These are phyloP conservation scores for Colletotrichum lindemuthianum DNA, from an alignment of 2,329 filamentous ascomycete genomes.

Conservation along the genomic window DNA sequence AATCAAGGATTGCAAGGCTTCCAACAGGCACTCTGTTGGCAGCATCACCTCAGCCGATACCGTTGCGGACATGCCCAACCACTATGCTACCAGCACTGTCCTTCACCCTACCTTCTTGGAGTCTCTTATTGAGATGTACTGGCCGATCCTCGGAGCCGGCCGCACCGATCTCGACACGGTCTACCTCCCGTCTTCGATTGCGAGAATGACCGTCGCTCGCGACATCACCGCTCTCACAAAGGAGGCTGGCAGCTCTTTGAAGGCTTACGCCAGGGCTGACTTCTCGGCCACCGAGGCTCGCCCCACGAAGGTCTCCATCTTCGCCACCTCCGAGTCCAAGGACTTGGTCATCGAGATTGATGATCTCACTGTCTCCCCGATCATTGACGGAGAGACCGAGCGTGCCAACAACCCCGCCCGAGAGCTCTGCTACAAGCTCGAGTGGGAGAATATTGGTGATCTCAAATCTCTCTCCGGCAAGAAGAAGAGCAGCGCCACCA, in stretches of 20 bases:
- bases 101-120: conserved; percentile 39
- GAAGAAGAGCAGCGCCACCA: conserved; percentile 22
- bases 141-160: conserved; percentile 46
- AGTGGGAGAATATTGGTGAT: conserved; percentile 38
- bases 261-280: conserved; percentile 36
- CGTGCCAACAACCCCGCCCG: conserved; percentile 29
- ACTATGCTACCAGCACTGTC: conserved; percentile 37
- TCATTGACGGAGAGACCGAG: conserved; percentile 37
- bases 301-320: conserved; percentile 37
- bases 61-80: conserved; percentile 38
- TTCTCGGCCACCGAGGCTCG: conserved; percentile 32
- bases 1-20: conserved; percentile 55
- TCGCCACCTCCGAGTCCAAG: conserved; percentile 35
- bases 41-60: conserved; percentile 30
- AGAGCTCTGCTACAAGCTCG: conserved; percentile 41
- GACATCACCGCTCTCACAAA: conserved; percentile 46
- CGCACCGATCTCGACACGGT: conserved; percentile 43
- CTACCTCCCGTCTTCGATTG: conserved; percentile 47
- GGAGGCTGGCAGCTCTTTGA: conserved; percentile 44
- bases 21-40: conserved; percentile 30
- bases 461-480: conserved; percentile 30
- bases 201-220: conserved; percentile 40
- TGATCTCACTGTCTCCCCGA: conserved; percentile 38
- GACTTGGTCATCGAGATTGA: conserved; percentile 40
- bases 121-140: conserved; percentile 41